Conservation (phyloP, 163 green algal genomes). For the Coccomyxa subellipsoidea region DNA sequence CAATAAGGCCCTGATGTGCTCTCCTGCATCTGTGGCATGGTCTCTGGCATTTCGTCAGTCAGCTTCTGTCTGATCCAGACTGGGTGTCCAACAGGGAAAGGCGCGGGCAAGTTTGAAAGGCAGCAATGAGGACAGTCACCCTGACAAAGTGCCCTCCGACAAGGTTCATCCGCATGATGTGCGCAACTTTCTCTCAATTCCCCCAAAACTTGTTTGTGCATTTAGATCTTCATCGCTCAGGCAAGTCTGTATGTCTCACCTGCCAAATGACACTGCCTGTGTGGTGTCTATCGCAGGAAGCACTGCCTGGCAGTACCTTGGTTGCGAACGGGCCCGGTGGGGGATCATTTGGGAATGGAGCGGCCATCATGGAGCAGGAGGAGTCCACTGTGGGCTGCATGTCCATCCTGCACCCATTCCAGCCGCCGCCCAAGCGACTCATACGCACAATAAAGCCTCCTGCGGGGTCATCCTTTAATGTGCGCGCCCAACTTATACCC, state of each 20-base stretch:
- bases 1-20: too few relatives aligned
- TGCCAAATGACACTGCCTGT: too few relatives aligned
- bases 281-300: too few relatives aligned
- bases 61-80: too few relatives aligned
- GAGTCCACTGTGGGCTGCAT: not conserved
- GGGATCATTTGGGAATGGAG: not conserved
- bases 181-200: too few relatives aligned
- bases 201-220: too few relatives aligned
- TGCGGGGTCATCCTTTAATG: conserved; percentile 1
- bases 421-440: not conserved
- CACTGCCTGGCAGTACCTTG: not conserved
- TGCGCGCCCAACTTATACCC: not conserved
- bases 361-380: not conserved
- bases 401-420: not conserved
- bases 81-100: not conserved
- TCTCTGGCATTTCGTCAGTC: too few relatives aligned
- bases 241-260: too few relatives aligned
- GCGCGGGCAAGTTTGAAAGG: not conserved
- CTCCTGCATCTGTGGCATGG: too few relatives aligned
- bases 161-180: not conserved
- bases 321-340: not conserved
- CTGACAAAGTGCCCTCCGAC: not conserved
- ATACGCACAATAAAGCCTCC: conserved; percentile 1
- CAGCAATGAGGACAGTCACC: not conserved
- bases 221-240: too few relatives aligned